Percentiles rank a stretch among this genome's conserved stretches.
Evolutionary conservation across 345 rosid species (phyloP).

Genomic region (Nephelium lappaceum): DNA sequence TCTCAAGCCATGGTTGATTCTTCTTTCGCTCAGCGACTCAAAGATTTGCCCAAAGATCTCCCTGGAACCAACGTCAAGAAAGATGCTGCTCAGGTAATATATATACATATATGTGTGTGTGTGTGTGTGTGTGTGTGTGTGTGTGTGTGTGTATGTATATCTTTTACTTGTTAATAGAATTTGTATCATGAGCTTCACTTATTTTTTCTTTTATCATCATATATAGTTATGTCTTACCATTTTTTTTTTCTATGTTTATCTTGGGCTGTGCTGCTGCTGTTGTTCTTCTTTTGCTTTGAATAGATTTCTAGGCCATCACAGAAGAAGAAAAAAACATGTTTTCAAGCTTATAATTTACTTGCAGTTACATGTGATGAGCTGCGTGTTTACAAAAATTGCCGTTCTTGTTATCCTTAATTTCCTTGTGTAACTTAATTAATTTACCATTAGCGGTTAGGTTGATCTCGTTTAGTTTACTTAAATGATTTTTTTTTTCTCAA

Average conservation of each 20-base stretch:
- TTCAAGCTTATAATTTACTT: background rate
- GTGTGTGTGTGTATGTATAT: no score
- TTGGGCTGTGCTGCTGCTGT: no score
- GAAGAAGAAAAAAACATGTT: background rate
- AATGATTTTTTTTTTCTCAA: background rate
- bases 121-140: no score
- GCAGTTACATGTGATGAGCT: background rate
- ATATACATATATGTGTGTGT: slow-evolving; percentile 6
- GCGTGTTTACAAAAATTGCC: background rate
- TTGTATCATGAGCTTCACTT: background rate
- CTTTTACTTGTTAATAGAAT: background rate
- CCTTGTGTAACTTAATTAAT: no score
- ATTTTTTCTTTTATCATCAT: background rate
- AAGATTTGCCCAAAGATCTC: slow-evolving; percentile 72
- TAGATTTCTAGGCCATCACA: background rate
- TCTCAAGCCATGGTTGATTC: slow-evolving; percentile 41
- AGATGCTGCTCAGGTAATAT: slow-evolving; percentile 59
- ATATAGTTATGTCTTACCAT: background rate
- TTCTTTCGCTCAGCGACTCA: slow-evolving; percentile 62
- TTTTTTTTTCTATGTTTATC: no score
- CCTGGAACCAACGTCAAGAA: slow-evolving; percentile 68
- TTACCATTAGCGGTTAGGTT: no score
- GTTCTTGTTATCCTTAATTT: no score
- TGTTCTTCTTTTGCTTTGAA: background rate
- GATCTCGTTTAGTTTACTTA: no score